These are phyloP conservation scores for Aspergillus avenaceus DNA, from an alignment of 495 filamentous ascomycete genomes.

Conservation along the genomic window DNA sequence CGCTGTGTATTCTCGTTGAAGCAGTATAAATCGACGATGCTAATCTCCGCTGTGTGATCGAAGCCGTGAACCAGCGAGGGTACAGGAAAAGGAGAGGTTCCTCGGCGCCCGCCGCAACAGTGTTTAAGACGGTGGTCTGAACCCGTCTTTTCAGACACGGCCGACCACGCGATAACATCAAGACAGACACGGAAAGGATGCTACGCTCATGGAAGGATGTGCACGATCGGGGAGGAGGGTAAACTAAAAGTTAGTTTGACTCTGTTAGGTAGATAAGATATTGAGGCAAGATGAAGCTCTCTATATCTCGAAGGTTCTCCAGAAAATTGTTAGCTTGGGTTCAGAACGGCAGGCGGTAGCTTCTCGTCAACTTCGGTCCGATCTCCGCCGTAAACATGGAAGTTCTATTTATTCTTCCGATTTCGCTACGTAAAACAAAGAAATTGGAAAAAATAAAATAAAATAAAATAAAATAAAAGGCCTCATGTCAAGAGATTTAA, in stretches of 20 bases:
- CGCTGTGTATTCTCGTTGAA: background rate
- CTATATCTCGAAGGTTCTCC: background rate
- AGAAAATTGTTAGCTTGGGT: slow-evolving; percentile 22
- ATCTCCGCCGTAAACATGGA: background rate
- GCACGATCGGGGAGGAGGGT: background rate
- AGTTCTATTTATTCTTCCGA: too few species aligned
- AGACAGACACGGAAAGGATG: slow-evolving; percentile 14
- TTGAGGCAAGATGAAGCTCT: slow-evolving; percentile 9
- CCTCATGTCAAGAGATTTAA: too few species aligned
- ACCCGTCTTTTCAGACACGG: slow-evolving; percentile 38
- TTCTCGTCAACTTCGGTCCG: background rate
- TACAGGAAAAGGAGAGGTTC: slow-evolving; percentile 47
- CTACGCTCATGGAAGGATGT: slow-evolving; percentile 15
- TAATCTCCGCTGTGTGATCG: slow-evolving; percentile 19
- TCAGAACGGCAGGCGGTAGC: background rate
- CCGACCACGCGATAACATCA: slow-evolving; percentile 40
- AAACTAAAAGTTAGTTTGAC: too few species aligned
- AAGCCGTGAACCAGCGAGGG: slow-evolving; percentile 36
- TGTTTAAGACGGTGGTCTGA: slow-evolving; percentile 35
- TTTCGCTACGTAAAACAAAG: too few species aligned
- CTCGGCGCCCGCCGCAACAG: slow-evolving; percentile 29
- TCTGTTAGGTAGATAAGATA: too few species aligned
- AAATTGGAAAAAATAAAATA: background rate
- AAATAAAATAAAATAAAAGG: background rate
- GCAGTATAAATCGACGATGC: slow-evolving; percentile 16